These are phyloP conservation scores for Nicotiana tabacum DNA, from an alignment of 257 asterid genomes.

Conservation along the genomic window DNA sequence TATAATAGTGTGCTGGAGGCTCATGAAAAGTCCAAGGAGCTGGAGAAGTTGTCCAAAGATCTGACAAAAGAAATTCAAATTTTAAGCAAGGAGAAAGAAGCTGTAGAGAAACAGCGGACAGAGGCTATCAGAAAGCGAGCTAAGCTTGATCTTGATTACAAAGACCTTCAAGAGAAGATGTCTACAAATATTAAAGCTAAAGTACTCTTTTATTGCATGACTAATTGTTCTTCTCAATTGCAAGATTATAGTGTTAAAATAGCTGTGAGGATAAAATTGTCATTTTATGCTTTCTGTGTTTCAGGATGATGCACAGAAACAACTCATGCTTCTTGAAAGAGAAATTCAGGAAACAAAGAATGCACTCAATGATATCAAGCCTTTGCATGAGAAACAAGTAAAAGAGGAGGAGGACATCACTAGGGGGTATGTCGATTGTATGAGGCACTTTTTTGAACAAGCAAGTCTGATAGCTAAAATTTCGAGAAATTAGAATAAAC, in stretches of 20 bases:
- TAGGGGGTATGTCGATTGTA: conserved; percentile 54
- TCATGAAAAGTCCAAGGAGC: conserved; percentile 79
- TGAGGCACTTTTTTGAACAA: conserved; percentile 1
- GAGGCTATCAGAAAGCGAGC: conserved; percentile 89
- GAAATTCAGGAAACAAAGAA: conserved; percentile 67
- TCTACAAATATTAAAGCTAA: conserved; percentile 63
- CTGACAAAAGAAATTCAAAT: conserved; percentile 73
- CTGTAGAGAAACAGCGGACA: conserved; percentile 72
- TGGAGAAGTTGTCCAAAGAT: conserved; percentile 75
- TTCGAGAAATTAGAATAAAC: background rate
- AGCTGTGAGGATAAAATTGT: conserved; percentile 12
- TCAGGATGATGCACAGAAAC: conserved; percentile 82
- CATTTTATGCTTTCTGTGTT: conserved; percentile 24
- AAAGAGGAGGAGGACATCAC: conserved; percentile 79
- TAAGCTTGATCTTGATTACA: conserved; percentile 84
- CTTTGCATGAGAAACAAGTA: conserved; percentile 57
- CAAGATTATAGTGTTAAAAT: background rate
- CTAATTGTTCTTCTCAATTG: background rate
- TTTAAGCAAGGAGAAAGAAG: conserved; percentile 78
- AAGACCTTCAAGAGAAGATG: conserved; percentile 81
- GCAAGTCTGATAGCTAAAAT: background rate
- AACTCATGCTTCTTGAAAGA: conserved; percentile 69
- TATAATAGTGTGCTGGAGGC: conserved; percentile 65
- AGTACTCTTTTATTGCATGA: conserved; percentile 35
- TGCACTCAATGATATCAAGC: conserved; percentile 57